Evolutionary conservation across 495 filamentous ascomycete species (phyloP).

Genomic region (Penicillium chermesinum): DNA sequence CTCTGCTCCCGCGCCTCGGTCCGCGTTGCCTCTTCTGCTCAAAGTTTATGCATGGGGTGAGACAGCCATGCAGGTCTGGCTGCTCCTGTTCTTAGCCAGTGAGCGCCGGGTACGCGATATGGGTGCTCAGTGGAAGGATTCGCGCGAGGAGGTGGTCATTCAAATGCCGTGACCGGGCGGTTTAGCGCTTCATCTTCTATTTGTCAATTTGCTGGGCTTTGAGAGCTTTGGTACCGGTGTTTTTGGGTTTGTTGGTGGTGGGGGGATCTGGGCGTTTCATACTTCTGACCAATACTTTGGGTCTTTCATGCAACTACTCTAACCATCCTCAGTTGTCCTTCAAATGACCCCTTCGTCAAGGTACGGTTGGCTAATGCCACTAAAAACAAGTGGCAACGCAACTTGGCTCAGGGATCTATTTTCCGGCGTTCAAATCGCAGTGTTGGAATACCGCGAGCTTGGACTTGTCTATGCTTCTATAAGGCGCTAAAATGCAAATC

Average conservation of each 20-base stretch:
- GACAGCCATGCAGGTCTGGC: constrained; percentile 56
- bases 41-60: constrained; percentile 65
- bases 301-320: too few species aligned
- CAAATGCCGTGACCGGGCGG: constrained; percentile 28
- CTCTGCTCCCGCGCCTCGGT: background rate
- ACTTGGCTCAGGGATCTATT: too few species aligned
- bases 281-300: too few species aligned
- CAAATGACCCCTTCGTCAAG: too few species aligned
- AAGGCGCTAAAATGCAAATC: background rate
- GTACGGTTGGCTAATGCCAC: too few species aligned
- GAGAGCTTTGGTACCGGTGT: background rate
- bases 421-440: too few species aligned
- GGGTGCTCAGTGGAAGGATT: constrained; percentile 55
- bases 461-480: background rate
- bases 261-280: too few species aligned
- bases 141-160: constrained; percentile 45
- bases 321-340: too few species aligned
- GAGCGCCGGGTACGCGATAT: constrained; percentile 49
- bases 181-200: background rate
- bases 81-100: constrained; percentile 60
- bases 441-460: too few species aligned
- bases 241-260: too few species aligned
- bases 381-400: too few species aligned
- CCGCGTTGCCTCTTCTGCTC: constrained; percentile 22
- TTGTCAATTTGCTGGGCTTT: background rate